A percentile compares a stretch with the other conserved stretches of the same genome.
Evolutionary conservation across 768 basidiomycete species (phyloP).

Genomic region (Leucogyrophana mollusca): DNA sequence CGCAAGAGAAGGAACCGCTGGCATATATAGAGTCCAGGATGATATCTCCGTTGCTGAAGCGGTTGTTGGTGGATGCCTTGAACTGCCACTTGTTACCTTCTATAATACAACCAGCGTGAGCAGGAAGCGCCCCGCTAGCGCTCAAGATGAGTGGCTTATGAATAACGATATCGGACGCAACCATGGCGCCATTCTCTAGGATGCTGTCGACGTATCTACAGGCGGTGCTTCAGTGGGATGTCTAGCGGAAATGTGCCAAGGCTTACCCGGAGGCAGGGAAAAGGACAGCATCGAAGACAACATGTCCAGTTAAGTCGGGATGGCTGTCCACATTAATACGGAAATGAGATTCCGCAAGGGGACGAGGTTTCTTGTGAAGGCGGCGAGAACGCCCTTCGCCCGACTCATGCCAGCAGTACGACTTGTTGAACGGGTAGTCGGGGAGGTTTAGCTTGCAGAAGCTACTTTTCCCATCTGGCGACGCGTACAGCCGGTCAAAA

Average conservation of each 20-base stretch:
- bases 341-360: neutral
- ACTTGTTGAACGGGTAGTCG: constrained; percentile 29
- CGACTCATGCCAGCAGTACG: constrained; percentile 26
- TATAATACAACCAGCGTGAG: constrained; percentile 24
- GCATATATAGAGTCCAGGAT: constrained; percentile 28
- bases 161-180: constrained; percentile 23
- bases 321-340: constrained; percentile 23
- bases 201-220: constrained; percentile 27
- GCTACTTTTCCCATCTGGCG: constrained; percentile 8
- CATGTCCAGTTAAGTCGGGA: constrained; percentile 1
- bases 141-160: constrained; percentile 28
- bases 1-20: constrained; percentile 23
- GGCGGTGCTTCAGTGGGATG: neutral
- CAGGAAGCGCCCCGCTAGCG: constrained; percentile 13
- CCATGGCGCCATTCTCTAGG: constrained; percentile 32
- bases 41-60: constrained; percentile 19
- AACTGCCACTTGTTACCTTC: constrained; percentile 27
- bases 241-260: neutral
- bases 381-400: constrained; percentile 20
- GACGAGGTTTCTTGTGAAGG: constrained; percentile 18
- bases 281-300: neutral
- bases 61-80: constrained; percentile 22
- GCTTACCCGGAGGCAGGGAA: neutral
- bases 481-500: constrained; percentile 20
- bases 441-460: constrained; percentile 27